These are phyloP conservation scores for Orobanche coerulescens DNA, from an alignment of 257 asterid genomes.

Conservation along the genomic window DNA sequence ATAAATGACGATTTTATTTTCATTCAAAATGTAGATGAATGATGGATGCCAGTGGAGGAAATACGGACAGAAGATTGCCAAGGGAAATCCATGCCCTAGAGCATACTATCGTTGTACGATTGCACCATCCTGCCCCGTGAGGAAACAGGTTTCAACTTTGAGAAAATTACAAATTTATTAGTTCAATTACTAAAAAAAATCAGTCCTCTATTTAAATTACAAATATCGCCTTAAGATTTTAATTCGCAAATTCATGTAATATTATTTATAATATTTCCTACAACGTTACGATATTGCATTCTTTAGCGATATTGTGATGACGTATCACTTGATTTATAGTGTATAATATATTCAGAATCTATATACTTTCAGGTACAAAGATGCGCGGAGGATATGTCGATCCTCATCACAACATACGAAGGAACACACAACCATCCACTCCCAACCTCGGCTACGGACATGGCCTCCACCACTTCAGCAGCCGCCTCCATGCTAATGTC, in stretches of 20 bases:
- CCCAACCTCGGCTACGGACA: conserved; percentile 73
- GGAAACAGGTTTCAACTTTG: conserved; percentile 54
- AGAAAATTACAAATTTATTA: not conserved
- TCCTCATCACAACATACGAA: conserved; percentile 79
- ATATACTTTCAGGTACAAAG: conserved; percentile 55
- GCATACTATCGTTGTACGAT: conserved; percentile 95
- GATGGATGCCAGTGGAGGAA: conserved; percentile 99
- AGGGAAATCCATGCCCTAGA: conserved; percentile 97
- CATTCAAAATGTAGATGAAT: conserved; percentile 47
- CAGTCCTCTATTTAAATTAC: too few species aligned
- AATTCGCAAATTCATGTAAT: too few species aligned
- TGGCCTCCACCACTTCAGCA: conserved; percentile 96
- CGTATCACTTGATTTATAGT: not conserved
- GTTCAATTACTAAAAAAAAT: too few species aligned
- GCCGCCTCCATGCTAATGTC: conserved; percentile 81
- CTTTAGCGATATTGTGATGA: not conserved
- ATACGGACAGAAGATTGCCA: conserved; percentile 90
- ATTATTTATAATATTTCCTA: too few species aligned
- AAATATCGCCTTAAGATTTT: too few species aligned
- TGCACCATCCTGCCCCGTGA: conserved; percentile 80
- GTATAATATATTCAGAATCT: too few species aligned
- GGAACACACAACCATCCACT: conserved; percentile 93
- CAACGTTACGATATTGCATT: not conserved
- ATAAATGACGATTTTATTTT: not conserved
- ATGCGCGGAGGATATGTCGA: conserved; percentile 74